These are phyloP conservation scores for Podaxis mareebaensis DNA, from an alignment of 768 basidiomycete species.

Conservation along the genomic window DNA sequence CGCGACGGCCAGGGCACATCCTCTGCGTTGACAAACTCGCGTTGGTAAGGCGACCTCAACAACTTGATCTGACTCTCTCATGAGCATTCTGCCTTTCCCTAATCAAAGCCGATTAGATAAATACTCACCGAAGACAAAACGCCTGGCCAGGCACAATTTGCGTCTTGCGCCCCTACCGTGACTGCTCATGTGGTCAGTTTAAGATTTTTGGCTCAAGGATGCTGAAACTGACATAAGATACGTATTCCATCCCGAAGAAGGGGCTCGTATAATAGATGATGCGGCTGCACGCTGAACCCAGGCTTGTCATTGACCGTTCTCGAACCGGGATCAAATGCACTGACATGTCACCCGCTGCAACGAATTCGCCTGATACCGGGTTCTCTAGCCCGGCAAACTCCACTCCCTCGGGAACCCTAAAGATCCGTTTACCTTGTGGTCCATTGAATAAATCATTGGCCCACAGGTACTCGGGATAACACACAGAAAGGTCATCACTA, in stretches of 20 bases:
- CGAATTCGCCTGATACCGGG: conserved; percentile 19
- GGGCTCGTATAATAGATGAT: conserved; percentile 25
- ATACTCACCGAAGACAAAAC: conserved; percentile 26
- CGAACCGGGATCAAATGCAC: not conserved
- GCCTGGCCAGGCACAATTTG: conserved; percentile 31
- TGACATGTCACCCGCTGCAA: conserved; percentile 23
- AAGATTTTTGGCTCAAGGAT: not conserved
- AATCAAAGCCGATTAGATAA: not conserved
- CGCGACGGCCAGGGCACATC: conserved; percentile 30
- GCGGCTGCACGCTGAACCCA: conserved; percentile 20
- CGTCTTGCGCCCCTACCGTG: conserved; percentile 30
- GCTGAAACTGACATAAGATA: conserved; percentile 26
- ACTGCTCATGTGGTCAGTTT: conserved; percentile 19
- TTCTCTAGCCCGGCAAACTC: conserved; percentile 19
- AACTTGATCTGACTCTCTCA: conserved; percentile 23
- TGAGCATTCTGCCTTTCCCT: not conserved
- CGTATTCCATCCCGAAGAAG: conserved; percentile 29
- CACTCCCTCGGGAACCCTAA: conserved; percentile 22
- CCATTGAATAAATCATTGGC: conserved; percentile 20
- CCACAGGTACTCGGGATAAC: conserved; percentile 26
- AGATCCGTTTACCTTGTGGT: conserved; percentile 14
- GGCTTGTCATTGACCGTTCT: not conserved
- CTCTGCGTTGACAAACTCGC: conserved; percentile 24
- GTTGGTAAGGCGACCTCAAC: conserved; percentile 26
- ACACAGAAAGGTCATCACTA: conserved; percentile 16